Percentiles rank a stretch among this genome's conserved stretches.
Evolutionary conservation across 768 basidiomycete genomes (phyloP).

Genomic region (Agrocybe praecox): DNA sequence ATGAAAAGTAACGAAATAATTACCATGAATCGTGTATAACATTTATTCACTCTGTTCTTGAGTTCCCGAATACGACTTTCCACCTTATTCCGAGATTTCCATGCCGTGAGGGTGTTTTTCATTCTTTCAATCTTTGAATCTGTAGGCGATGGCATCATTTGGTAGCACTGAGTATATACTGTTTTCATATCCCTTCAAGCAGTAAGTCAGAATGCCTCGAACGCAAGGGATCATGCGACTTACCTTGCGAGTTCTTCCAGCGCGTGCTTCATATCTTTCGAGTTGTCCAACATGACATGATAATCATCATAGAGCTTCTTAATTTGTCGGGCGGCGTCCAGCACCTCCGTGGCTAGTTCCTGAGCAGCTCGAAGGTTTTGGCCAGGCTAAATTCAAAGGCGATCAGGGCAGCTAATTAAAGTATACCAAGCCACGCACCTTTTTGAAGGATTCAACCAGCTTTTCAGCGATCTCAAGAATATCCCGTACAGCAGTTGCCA

Average conservation of each 20-base stretch:
- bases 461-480: slow-evolving; percentile 1
- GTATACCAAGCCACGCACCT: not conserved
- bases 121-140: not conserved
- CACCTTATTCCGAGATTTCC: slow-evolving; percentile 7
- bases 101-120: slow-evolving; percentile 1
- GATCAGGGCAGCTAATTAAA: not conserved
- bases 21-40: slow-evolving; percentile 11
- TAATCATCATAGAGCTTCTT: slow-evolving; percentile 13
- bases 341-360: slow-evolving; percentile 1
- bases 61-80: slow-evolving; percentile 9
- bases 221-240: not conserved
- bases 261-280: slow-evolving; percentile 4
- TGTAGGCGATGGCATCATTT: not conserved
- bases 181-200: slow-evolving; percentile 7
- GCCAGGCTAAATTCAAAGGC: not conserved
- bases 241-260: slow-evolving; percentile 6
- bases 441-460: not conserved
- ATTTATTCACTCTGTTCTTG: slow-evolving; percentile 9
- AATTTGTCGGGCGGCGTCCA: slow-evolving; percentile 1
- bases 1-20: not conserved
- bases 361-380: slow-evolving; percentile 3
- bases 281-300: slow-evolving; percentile 1
- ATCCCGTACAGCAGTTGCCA: slow-evolving; percentile 2
- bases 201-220: not conserved
- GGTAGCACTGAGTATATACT: slow-evolving; percentile 1